Evolutionary conservation across 2,329 filamentous ascomycete species (phyloP).

Genomic region (Sporothrix pallida): DNA sequence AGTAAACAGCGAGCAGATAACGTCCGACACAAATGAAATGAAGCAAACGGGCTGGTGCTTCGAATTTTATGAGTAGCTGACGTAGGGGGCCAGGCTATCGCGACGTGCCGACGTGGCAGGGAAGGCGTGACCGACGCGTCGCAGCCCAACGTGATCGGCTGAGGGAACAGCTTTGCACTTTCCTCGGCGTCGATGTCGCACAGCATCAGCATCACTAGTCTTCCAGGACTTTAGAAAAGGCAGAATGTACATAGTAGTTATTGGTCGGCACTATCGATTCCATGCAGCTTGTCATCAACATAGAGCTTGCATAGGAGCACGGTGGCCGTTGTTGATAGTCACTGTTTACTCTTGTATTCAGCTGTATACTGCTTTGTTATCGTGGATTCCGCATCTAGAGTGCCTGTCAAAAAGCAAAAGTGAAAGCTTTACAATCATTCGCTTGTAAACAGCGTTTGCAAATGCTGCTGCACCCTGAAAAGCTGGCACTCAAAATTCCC

Average conservation of each 20-base stretch:
- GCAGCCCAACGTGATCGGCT: neutral
- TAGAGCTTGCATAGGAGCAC: too few relatives aligned
- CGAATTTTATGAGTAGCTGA: neutral
- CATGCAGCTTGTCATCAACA: too few relatives aligned
- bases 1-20: neutral
- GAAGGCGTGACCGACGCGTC: slow-evolving; percentile 17
- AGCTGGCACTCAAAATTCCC: neutral
- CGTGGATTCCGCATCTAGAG: too few relatives aligned
- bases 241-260: too few relatives aligned
- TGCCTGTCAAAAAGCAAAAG: too few relatives aligned
- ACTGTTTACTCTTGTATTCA: too few relatives aligned
- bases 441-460: too few relatives aligned
- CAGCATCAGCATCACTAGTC: neutral
- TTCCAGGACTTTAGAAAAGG: neutral
- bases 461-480: too few relatives aligned
- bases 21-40: neutral
- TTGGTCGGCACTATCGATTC: too few relatives aligned
- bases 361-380: too few relatives aligned
- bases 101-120: slow-evolving; percentile 8
- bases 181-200: neutral
- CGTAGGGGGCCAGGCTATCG: neutral
- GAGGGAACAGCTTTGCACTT: neutral
- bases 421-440: too few relatives aligned
- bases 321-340: too few relatives aligned
- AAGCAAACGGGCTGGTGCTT: neutral